Evolutionary conservation across 192 early-diverging fungal genomes (phyloP), one percentile per base, ranked within the genome.

Genomic region (Ambispora gerdemannii): DNA sequence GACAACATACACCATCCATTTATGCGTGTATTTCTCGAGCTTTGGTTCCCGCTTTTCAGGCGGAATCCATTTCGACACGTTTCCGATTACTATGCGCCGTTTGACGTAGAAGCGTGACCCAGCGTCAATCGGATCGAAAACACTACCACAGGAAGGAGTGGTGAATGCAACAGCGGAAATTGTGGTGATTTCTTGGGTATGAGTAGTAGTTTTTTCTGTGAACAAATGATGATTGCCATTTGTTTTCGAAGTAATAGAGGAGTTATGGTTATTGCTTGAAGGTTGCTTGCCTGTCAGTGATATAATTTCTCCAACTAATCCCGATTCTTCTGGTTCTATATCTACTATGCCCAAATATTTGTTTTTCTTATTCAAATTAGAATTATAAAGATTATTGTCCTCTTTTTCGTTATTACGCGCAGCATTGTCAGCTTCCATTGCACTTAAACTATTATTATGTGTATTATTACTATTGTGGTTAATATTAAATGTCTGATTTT

Each of bases 1-100:
- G n/a, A 79, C 87, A 17, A 96, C 83, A 73, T 92, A 96, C 3
- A 95, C 81, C 81, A 94, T 97, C 95, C 95, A 97, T 73, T 89
- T 89, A 82, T 94, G 90, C 3, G 84, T 90, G 75, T 84, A 87
- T 67, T 82, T 82, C 34, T 74, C 81, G 17, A 85, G 64, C 17
- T 79, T 82, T 31, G 74, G 76, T 50, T 87, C 84, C 27, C 88
- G 79, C 65, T 85, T 75, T 38, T 84, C 82, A 60, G 76, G 74
- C n/a, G 82, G 73, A 22, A 90, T 72, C 67, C 80, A 91, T 66
- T 88, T 89, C 61, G 88, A 90, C 11, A 90, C 89, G 68, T 92
- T 93, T 15, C 90, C 90, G 62, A 90, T 74, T 13, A 89, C 78
- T 13, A 90, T 80, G 19, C 86, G 81, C 24, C 84, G 78, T 36